Evolutionary conservation across 805 yeast genomes (phyloP).

Genomic region (Starmerella khaoyaiensis): DNA sequence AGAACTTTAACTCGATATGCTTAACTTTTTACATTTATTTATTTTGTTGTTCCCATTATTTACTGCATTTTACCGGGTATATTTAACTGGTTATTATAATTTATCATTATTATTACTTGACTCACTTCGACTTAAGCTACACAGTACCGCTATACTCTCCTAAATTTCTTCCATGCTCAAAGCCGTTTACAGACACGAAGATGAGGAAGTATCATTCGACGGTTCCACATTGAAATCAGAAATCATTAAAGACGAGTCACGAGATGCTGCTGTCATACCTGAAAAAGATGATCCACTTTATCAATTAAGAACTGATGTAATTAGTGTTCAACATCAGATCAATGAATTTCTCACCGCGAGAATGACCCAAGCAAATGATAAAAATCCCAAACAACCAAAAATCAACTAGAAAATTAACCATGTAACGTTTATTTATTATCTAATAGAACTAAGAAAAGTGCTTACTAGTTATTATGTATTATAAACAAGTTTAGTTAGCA

Average conservation of each 20-base stretch:
- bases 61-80: too few species aligned
- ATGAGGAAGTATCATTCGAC: constrained; percentile 7
- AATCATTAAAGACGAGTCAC: constrained; percentile 10
- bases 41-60: too few species aligned
- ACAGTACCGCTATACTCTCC: too few species aligned
- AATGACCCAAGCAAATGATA: too few species aligned
- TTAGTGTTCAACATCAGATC: constrained; percentile 21
- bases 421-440: not conserved
- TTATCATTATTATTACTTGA: too few species aligned
- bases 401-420: not conserved
- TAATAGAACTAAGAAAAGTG: not conserved
- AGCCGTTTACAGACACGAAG: constrained; percentile 12
- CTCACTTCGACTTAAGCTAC: too few species aligned
- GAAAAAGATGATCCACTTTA: constrained; percentile 14
- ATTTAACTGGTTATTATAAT: too few species aligned
- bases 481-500: constrained; percentile 32
- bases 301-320: constrained; percentile 16
- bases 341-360: constrained; percentile 19
- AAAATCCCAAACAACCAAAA: constrained; percentile 1
- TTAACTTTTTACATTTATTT: too few species aligned
- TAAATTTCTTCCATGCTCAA: too few species aligned
- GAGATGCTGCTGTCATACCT: constrained; percentile 18
- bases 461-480: constrained; percentile 1
- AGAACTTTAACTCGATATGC: too few species aligned
- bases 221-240: constrained; percentile 4